phyloP scores from a whole-genome alignment of 164 flowering plant genomes.

The Dillenia turbinata region DNA sequence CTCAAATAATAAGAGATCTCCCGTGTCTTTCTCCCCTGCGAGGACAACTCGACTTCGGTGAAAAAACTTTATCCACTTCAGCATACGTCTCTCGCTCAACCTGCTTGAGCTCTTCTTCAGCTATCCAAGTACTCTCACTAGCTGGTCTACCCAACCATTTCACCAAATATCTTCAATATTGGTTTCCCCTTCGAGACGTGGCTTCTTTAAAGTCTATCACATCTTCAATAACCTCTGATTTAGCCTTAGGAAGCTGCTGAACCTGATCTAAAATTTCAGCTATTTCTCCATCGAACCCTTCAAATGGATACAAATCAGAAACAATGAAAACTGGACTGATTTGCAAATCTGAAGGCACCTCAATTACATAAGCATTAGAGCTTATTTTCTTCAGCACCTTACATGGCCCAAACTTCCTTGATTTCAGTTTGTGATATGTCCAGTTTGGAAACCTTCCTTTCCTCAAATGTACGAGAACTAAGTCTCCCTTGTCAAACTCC shows the following conservation, averaged over 20 bases:
- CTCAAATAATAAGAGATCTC: no score
- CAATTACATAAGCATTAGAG: no score
- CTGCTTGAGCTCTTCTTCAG: slow-evolving; percentile 3
- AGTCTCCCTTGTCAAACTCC: not conserved
- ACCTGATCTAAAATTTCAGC: not conserved
- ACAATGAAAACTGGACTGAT: no score
- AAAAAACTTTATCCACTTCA: not conserved
- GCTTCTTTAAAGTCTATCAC: not conserved
- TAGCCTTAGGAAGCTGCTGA: not conserved
- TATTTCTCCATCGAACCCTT: no score
- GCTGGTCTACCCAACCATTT: not conserved
- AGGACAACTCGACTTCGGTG: not conserved
- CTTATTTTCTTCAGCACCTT: no score
- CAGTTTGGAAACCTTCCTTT: not conserved
- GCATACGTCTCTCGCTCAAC: not conserved
- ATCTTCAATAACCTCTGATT: slow-evolving; percentile 1
- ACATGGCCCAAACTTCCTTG: not conserved
- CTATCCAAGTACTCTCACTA: no score
- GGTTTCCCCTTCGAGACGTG: not conserved
- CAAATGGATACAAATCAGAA: no score
- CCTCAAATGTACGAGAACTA: not conserved
- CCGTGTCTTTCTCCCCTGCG: not conserved
- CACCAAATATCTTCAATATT: not conserved
- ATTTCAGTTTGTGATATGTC: not conserved
- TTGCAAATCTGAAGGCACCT: no score